phyloP scores from a whole-genome alignment of 1,139 yeast species.

The Citeromyces hawaiiensis region DNA sequence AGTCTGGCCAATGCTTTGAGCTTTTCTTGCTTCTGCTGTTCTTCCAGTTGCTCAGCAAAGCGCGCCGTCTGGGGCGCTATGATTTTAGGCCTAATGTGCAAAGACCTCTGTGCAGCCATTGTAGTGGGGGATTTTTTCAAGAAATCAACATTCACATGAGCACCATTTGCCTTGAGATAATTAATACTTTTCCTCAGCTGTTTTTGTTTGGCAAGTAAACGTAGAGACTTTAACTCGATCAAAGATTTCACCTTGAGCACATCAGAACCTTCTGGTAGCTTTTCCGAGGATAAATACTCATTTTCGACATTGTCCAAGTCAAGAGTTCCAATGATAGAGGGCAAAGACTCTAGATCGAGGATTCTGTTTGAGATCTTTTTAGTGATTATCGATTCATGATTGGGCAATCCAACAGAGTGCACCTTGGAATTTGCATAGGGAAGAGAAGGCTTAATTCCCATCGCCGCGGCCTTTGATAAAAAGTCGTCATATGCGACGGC shows the following conservation, averaged over 20 bases:
- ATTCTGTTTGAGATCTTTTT: slow-evolving; percentile 57
- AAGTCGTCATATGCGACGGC: slow-evolving; percentile 13
- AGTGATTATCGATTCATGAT: slow-evolving; percentile 36
- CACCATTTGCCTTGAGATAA: slow-evolving; percentile 49
- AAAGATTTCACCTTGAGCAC: slow-evolving; percentile 37
- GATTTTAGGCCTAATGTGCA: slow-evolving; percentile 60
- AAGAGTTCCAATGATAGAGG: slow-evolving; percentile 41
- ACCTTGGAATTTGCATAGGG: slow-evolving; percentile 55
- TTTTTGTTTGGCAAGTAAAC: slow-evolving; percentile 75
- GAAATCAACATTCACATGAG: slow-evolving; percentile 35
- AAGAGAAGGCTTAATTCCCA: slow-evolving; percentile 24
- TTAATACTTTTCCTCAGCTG: slow-evolving; percentile 66
- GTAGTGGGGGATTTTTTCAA: slow-evolving; percentile 53
- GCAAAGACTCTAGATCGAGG: slow-evolving; percentile 51
- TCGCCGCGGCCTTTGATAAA: slow-evolving; percentile 16
- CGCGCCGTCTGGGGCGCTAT: slow-evolving; percentile 32
- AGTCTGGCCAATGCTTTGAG: slow-evolving; percentile 27
- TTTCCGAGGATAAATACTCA: slow-evolving; percentile 47
- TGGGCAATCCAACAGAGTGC: slow-evolving; percentile 47
- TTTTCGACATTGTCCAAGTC: slow-evolving; percentile 36
- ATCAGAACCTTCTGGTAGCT: slow-evolving; percentile 34
- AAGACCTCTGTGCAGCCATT: slow-evolving; percentile 50
- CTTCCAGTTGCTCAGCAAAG: slow-evolving; percentile 34
- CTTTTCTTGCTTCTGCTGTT: slow-evolving; percentile 36
- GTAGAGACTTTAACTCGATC: slow-evolving; percentile 71